Percentiles rank a stretch among this genome's conserved stretches.
Evolutionary conservation across 2,329 filamentous ascomycete species (phyloP).

Genomic region (Didymella pomorum): DNA sequence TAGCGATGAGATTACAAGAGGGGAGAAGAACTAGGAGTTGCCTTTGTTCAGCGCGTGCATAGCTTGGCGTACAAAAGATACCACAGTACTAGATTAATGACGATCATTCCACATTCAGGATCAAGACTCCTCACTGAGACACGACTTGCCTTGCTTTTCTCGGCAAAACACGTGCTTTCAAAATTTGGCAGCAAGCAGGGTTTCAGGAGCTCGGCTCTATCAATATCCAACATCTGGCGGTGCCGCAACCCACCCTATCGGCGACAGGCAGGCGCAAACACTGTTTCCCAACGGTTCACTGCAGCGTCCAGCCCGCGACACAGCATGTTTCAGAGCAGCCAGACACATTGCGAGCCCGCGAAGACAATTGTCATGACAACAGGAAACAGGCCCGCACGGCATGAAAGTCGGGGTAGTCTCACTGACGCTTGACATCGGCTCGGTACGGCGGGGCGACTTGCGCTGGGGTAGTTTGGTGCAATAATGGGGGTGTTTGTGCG

Average conservation of each 20-base stretch:
- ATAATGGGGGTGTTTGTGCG: slow-evolving; percentile 5
- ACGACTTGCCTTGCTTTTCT: slow-evolving; percentile 1
- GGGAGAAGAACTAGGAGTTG: slow-evolving; percentile 9
- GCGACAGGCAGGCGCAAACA: slow-evolving; percentile 12
- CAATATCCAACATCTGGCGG: slow-evolving; percentile 16
- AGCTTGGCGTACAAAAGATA: slow-evolving; percentile 16
- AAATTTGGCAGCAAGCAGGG: background rate
- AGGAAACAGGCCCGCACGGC: slow-evolving; percentile 4
- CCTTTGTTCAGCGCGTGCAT: slow-evolving; percentile 3
- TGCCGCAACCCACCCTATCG: slow-evolving; percentile 9
- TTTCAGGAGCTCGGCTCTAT: slow-evolving; percentile 2
- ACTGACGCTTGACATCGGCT: slow-evolving; percentile 11
- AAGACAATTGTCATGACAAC: slow-evolving; percentile 17
- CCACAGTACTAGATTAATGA: slow-evolving; percentile 19
- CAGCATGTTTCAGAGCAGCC: slow-evolving; percentile 16
- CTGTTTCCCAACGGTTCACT: slow-evolving; percentile 24
- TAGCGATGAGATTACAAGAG: slow-evolving; percentile 19
- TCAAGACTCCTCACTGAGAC: background rate
- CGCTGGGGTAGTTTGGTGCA: slow-evolving; percentile 2
- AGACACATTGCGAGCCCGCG: slow-evolving; percentile 8
- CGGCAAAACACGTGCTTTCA: background rate
- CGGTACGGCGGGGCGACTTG: slow-evolving; percentile 7
- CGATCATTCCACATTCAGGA: background rate
- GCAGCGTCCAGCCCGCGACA: slow-evolving; percentile 16
- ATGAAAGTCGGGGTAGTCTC: slow-evolving; percentile 5